Evolutionary conservation across 2,329 filamentous ascomycete genomes (phyloP).

Genomic region (Knufia fluminis): DNA sequence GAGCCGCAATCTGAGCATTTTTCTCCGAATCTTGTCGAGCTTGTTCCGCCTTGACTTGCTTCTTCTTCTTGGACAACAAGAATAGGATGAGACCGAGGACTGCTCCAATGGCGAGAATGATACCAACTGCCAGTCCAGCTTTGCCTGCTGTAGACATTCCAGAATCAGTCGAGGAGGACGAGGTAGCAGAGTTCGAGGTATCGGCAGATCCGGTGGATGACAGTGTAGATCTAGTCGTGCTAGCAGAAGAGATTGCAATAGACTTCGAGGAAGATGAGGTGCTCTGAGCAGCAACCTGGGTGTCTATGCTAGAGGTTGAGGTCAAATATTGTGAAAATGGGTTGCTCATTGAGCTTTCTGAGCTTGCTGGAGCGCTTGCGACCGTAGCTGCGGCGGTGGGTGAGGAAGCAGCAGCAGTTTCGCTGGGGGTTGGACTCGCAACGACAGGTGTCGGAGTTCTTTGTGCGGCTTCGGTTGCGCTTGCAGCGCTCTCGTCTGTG

Average conservation of each 20-base stretch:
- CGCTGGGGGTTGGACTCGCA: neutral
- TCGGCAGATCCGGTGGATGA: conserved; percentile 11
- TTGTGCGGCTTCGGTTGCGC: conserved; percentile 7
- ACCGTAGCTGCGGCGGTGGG: conserved; percentile 7
- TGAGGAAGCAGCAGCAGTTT: conserved; percentile 5
- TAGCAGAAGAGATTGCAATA: neutral
- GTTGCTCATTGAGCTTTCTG: neutral
- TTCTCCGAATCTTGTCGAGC: conserved; percentile 56
- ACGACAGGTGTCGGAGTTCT: conserved; percentile 5
- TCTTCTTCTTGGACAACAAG: conserved; percentile 63
- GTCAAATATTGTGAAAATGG: too few relatives aligned
- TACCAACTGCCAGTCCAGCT: conserved; percentile 77
- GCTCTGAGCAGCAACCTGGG: too few relatives aligned
- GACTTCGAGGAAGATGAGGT: neutral
- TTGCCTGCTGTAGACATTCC: conserved; percentile 46
- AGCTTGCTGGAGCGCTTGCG: neutral
- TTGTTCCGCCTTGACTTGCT: conserved; percentile 40
- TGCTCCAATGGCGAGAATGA: conserved; percentile 59
- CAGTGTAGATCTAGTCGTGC: conserved; percentile 16
- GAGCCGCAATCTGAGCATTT: conserved; percentile 27
- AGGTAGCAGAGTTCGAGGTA: conserved; percentile 10
- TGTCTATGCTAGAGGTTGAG: too few relatives aligned
- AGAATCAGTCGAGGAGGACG: conserved; percentile 21
- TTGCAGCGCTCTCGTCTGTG: conserved; percentile 24
- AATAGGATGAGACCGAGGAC: conserved; percentile 63